These are phyloP conservation scores for Cordyceps javanica DNA, from an alignment of 2,329 filamentous ascomycete genomes.

Conservation along the genomic window DNA sequence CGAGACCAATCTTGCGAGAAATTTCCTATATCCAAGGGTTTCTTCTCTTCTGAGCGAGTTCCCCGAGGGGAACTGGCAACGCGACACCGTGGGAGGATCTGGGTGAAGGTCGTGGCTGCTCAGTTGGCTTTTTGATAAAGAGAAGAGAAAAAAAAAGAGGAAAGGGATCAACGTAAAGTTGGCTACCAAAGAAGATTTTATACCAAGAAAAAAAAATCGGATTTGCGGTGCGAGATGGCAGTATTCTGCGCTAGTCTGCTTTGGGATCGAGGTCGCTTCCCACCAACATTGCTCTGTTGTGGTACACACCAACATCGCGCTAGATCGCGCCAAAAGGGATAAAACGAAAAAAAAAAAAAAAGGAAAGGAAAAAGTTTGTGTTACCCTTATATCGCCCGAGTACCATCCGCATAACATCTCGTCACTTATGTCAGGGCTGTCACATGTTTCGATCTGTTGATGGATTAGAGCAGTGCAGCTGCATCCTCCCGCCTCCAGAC, in stretches of 20 bases:
- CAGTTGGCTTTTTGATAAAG: slow-evolving; percentile 57
- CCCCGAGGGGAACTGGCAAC: slow-evolving; percentile 50
- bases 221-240: slow-evolving; percentile 8
- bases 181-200: not conserved
- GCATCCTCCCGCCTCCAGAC: no score
- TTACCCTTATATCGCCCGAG: no score
- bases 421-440: no score
- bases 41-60: slow-evolving; percentile 52
- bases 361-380: no score
- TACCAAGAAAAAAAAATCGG: not conserved
- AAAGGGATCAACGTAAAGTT: slow-evolving; percentile 14
- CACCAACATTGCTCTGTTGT: no score
- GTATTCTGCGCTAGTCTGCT: slow-evolving; percentile 9
- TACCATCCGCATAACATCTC: no score
- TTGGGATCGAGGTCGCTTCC: no score
- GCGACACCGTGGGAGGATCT: slow-evolving; percentile 49
- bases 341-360: no score
- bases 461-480: no score
- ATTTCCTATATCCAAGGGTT: slow-evolving; percentile 59
- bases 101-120: slow-evolving; percentile 59
- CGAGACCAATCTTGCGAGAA: slow-evolving; percentile 39
- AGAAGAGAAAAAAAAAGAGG: slow-evolving; percentile 38
- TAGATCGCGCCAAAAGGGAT: no score
- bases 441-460: no score
- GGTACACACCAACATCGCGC: no score